Evolutionary conservation across 768 basidiomycete species (phyloP).

Genomic region (Pleurotus tuoliensis): DNA sequence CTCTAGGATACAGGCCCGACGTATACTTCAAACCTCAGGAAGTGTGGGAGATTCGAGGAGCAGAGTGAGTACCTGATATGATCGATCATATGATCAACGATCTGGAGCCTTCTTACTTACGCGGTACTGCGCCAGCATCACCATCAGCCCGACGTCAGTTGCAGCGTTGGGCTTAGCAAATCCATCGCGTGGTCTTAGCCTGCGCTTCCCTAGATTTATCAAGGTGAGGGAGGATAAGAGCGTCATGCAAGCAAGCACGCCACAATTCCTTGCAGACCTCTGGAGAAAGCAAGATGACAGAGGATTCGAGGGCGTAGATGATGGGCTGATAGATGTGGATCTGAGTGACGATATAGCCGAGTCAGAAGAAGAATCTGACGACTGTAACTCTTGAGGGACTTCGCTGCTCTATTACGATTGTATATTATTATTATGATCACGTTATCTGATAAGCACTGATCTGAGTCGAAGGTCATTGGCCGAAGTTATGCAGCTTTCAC

Average conservation of each 20-base stretch:
- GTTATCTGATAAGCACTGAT: constrained; percentile 8
- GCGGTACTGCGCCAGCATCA: constrained; percentile 46
- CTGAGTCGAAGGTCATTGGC: background rate
- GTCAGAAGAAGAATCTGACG: constrained; percentile 16
- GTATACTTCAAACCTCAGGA: constrained; percentile 69
- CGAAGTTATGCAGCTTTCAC: background rate
- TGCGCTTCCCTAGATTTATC: constrained; percentile 89
- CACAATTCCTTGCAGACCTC: constrained; percentile 64
- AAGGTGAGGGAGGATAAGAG: constrained; percentile 68
- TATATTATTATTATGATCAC: too few species aligned
- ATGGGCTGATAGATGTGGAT: constrained; percentile 56
- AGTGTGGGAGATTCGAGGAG: constrained; percentile 88
- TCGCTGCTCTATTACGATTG: too few species aligned
- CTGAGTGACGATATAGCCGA: constrained; percentile 22
- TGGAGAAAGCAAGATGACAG: constrained; percentile 59
- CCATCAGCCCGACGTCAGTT: constrained; percentile 79
- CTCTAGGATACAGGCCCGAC: constrained; percentile 56
- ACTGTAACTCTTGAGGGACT: too few species aligned
- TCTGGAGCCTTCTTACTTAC: background rate
- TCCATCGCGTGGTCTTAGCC: constrained; percentile 59
- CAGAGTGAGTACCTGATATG: constrained; percentile 43
- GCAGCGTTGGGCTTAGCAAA: constrained; percentile 65
- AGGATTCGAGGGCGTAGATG: constrained; percentile 26
- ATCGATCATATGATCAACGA: background rate
- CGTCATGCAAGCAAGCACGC: constrained; percentile 68